Conservation (phyloP, 306 rosid species). For the Trifolium dubium region DNA sequence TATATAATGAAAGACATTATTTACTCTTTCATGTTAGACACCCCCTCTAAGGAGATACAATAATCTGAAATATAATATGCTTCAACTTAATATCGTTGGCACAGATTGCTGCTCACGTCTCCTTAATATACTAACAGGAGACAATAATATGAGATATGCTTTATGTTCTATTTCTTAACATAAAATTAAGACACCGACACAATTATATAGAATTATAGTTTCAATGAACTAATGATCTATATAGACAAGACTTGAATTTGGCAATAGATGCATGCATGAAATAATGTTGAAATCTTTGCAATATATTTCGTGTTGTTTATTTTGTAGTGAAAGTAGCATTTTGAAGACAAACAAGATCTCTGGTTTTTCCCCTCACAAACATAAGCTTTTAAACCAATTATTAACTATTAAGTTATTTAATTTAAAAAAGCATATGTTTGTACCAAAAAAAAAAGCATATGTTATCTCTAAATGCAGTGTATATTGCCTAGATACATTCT, state of each 20-base stretch:
- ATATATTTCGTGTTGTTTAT: not conserved
- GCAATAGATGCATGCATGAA: not conserved
- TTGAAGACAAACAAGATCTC: slow-evolving; percentile 26
- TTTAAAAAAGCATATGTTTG: no score
- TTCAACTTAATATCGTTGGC: no score
- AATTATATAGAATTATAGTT: no score
- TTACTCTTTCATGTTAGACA: no score
- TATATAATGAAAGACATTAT: no score
- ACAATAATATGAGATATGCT: no score
- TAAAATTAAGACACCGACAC: no score
- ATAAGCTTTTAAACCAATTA: slow-evolving; percentile 11
- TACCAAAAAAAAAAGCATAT: not conserved
- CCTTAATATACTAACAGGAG: no score
- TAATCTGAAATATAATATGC: no score
- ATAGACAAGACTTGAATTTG: not conserved
- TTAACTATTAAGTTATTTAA: not conserved
- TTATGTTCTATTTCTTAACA: no score
- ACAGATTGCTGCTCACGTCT: no score
- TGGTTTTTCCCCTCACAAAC: not conserved
- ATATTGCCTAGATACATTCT: slow-evolving; percentile 27
- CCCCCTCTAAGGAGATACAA: no score
- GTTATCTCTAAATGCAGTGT: slow-evolving; percentile 34
- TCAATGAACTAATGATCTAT: not conserved
- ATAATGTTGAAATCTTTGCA: not conserved
- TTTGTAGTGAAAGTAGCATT: slow-evolving; percentile 15